Conservation (phyloP, 2,329 filamentous ascomycete genomes). For the Kalaharituber pfeilii region DNA sequence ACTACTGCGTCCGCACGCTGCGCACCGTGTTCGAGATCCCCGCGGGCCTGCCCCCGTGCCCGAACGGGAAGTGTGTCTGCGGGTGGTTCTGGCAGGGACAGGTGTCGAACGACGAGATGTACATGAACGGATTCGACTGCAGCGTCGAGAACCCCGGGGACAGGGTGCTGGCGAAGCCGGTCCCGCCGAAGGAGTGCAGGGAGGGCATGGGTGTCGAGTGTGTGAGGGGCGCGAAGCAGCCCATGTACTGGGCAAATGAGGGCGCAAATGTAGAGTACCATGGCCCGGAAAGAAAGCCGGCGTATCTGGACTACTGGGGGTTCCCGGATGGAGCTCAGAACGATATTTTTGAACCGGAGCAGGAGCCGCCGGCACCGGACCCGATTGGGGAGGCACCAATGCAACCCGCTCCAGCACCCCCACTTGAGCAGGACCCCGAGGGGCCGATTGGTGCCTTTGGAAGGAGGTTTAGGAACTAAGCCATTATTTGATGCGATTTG, state of each 20-base stretch:
- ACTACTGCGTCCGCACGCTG: slow-evolving; percentile 29
- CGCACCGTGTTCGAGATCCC: slow-evolving; percentile 28
- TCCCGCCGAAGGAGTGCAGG: slow-evolving; percentile 30
- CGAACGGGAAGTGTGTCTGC: slow-evolving; percentile 27
- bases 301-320: slow-evolving; percentile 14
- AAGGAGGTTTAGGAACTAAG: too few relatives aligned
- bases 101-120: slow-evolving; percentile 17
- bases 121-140: slow-evolving; percentile 37
- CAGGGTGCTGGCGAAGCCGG: slow-evolving; percentile 29
- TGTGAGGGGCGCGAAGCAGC: slow-evolving; percentile 33
- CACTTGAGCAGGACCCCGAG: too few relatives aligned
- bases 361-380: neutral
- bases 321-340: slow-evolving; percentile 15
- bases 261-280: neutral
- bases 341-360: slow-evolving; percentile 9
- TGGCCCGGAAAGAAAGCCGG: slow-evolving; percentile 9
- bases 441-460: too few relatives aligned
- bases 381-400: too few relatives aligned
- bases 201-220: slow-evolving; percentile 29
- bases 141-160: slow-evolving; percentile 30
- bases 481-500: too few relatives aligned
- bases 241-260: slow-evolving; percentile 13
- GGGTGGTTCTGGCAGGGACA: slow-evolving; percentile 29
- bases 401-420: too few relatives aligned
- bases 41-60: slow-evolving; percentile 26